phyloP scores from a whole-genome alignment of 768 basidiomycete species.

The Fomitopsis serialis region DNA sequence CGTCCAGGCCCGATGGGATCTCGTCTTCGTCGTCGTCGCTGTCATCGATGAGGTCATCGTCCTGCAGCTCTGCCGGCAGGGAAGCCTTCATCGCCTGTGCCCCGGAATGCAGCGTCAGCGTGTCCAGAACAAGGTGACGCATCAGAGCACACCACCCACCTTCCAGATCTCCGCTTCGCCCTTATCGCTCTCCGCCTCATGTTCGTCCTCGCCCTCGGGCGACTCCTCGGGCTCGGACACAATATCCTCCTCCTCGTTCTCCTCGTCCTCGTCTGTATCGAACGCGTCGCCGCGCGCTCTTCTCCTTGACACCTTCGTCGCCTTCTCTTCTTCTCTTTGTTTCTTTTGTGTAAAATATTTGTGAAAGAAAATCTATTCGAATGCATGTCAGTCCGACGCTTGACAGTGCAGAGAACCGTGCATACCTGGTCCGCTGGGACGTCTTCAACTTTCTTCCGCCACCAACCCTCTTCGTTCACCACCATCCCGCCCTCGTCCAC shows the following conservation, averaged over 20 bases:
- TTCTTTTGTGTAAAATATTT: constrained; percentile 78
- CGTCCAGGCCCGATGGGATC: constrained; percentile 18
- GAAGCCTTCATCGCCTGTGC: constrained; percentile 83
- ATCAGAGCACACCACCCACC: constrained; percentile 36
- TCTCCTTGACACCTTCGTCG: constrained; percentile 40
- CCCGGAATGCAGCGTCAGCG: constrained; percentile 1
- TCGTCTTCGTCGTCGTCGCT: constrained; percentile 27
- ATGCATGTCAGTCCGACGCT: background rate
- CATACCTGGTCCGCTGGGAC: constrained; percentile 84
- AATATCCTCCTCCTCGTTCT: constrained; percentile 26
- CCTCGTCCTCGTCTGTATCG: constrained; percentile 24
- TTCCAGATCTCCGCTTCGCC: constrained; percentile 85
- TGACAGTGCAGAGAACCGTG: constrained; percentile 11
- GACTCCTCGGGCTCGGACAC: constrained; percentile 15
- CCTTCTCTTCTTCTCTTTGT: constrained; percentile 44
- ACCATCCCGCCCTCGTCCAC: constrained; percentile 31
- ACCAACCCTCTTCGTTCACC: constrained; percentile 68
- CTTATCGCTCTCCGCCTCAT: constrained; percentile 38
- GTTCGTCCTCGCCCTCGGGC: constrained; percentile 26
- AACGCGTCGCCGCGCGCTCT: constrained; percentile 35
- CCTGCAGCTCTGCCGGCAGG: constrained; percentile 52
- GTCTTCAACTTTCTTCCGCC: constrained; percentile 60
- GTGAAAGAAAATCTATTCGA: constrained; percentile 78
- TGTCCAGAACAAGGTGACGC: background rate
- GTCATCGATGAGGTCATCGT: constrained; percentile 26